Evolutionary conservation across 164 flowering plant species (phyloP).

Genomic region (Piper longum): DNA sequence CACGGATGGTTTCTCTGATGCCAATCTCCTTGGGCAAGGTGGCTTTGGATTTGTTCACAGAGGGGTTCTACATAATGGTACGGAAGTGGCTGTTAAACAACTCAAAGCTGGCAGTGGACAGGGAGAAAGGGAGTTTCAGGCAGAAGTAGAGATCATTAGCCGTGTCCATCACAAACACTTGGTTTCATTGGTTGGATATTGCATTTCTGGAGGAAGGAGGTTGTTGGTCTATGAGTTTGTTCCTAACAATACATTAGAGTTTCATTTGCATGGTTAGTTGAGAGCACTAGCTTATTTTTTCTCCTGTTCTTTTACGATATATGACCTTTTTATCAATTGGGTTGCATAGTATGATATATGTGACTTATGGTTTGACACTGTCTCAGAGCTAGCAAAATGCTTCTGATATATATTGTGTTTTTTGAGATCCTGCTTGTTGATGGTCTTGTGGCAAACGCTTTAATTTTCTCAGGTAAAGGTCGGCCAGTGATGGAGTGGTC

Average conservation of each 20-base stretch:
- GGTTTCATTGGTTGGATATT: slow-evolving; percentile 89
- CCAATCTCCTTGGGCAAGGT: slow-evolving; percentile 90
- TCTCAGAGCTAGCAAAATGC: background rate
- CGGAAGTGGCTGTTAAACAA: slow-evolving; percentile 82
- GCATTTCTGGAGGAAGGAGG: slow-evolving; percentile 60
- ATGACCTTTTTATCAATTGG: too few relatives aligned
- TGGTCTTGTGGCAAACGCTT: background rate
- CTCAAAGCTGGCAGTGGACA: slow-evolving; percentile 91
- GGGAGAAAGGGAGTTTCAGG: slow-evolving; percentile 95
- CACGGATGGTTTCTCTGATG: slow-evolving; percentile 80
- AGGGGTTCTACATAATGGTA: slow-evolving; percentile 85
- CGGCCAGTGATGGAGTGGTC: slow-evolving; percentile 85
- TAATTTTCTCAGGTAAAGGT: slow-evolving; percentile 51
- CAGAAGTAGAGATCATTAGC: slow-evolving; percentile 92
- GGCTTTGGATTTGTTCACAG: slow-evolving; percentile 95
- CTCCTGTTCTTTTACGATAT: background rate
- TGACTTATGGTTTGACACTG: too few relatives aligned
- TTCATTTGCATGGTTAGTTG: slow-evolving; percentile 74
- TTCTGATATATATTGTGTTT: background rate
- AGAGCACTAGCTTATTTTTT: background rate
- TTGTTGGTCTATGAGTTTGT: slow-evolving; percentile 96
- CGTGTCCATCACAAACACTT: slow-evolving; percentile 95
- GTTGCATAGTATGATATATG: too few relatives aligned
- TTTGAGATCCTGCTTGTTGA: background rate
- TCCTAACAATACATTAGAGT: slow-evolving; percentile 83